Conservation (phyloP, 1,284 basidiomycete species). For the Athelia sp. region DNA sequence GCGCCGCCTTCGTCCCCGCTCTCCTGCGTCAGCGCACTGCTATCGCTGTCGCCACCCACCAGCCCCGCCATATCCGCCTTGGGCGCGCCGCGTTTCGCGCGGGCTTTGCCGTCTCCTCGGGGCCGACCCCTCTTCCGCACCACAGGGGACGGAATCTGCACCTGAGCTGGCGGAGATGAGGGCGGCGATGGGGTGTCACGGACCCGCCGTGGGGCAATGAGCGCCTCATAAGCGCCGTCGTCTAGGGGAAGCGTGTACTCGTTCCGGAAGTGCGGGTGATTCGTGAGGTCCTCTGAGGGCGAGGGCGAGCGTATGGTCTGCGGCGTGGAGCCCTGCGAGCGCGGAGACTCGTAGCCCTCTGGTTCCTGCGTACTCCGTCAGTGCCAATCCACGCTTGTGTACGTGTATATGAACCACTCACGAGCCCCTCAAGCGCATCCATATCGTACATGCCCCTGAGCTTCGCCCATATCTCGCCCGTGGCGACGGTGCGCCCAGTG, state of each 20-base stretch:
- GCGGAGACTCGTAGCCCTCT: conserved; percentile 53
- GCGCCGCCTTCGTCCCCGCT: conserved; percentile 62
- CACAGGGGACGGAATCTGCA: conserved; percentile 27
- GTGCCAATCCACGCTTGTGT: conserved; percentile 6
- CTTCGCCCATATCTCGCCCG: conserved; percentile 72
- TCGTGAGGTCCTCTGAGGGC: conserved; percentile 57
- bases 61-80: conserved; percentile 59
- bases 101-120: not conserved
- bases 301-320: conserved; percentile 54
- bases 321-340: conserved; percentile 41
- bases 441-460: conserved; percentile 70
- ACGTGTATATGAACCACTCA: conserved; percentile 32
- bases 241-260: conserved; percentile 64
- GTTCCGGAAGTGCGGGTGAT: conserved; percentile 65
- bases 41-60: conserved; percentile 73
- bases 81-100: conserved; percentile 29
- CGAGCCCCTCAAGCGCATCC: conserved; percentile 71
- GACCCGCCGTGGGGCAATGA: conserved; percentile 58
- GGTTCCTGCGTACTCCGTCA: conserved; percentile 44
- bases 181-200: conserved; percentile 53
- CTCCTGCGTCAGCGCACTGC: conserved; percentile 74
- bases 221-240: conserved; percentile 42
- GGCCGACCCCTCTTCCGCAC: conserved; percentile 18
- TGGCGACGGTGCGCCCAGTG: conserved; percentile 55
- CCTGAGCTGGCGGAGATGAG: conserved; percentile 49